Evolutionary conservation across 768 basidiomycete genomes (phyloP), one percentile per base, ranked within the genome.

Genomic region (Mycena albidolilacea): DNA sequence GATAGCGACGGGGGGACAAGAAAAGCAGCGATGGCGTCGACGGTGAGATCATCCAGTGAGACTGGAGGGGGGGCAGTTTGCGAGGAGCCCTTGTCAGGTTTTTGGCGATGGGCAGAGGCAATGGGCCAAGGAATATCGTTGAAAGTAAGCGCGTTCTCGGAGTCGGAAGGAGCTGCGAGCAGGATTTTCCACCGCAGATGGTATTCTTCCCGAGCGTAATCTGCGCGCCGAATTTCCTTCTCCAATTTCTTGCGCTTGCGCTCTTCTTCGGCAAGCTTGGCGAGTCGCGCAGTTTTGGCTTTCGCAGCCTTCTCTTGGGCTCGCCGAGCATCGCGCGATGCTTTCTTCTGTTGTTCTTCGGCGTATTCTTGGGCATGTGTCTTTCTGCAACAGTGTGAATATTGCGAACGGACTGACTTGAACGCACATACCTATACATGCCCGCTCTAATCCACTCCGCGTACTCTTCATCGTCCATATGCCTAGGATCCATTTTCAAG

Each of bases 391-490:
- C 11, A 44, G 58, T 19, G 66, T 68, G 54, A 67, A 55, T 67
- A 67, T 60, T 46, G 64, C 61, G 21, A 58, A 71, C 61, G 69
- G 7, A 12, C 19, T 15, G 44, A 69, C 17, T 64, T 7, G 50
- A 39, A 15, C 37, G 65, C 54, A 58, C 14, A 82, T 90, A 92
- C 90, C 90, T 89, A 85, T 94, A 96, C 94, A 98, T 97, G 59
- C 95, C 95, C 35, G 87, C 82, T 74, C 96, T 85, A 63, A 97
- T 84, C 93, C 94, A 97, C 77, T 95, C 94, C 1, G 93, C 90
- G 76, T 97, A 97, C 71, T 95, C 92, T 75, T 97, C 93, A 9
- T 97, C 95, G 71, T 92, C 91, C 93, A 97, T 93, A 60, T 79
- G 60, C 43, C 78, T 80, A 50, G 83, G 89, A 76, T 82, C 86